Base-by-base conservation (phyloP, 2,329 filamentous ascomycete species). In the Fusarium scirpi region DNA sequence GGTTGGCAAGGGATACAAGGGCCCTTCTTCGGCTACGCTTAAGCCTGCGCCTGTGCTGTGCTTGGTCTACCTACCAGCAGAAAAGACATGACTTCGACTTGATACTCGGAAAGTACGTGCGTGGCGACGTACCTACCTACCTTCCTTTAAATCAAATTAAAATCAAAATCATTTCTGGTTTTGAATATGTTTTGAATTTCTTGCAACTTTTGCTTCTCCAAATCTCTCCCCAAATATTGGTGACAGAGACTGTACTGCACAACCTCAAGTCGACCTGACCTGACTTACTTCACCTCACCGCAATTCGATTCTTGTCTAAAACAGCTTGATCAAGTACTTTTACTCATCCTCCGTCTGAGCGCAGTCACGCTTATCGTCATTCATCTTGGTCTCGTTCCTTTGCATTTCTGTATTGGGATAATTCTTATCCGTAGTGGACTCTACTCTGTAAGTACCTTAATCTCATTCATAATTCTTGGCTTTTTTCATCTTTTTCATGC, bases 291-390 rank as follows among this genome's bases (percentile, higher is more conserved):
- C n/a, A 65, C 41, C 63, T 70, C 67, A 70, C 67, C 67, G 67
- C 67, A 70, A 68, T 56, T 70, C 67, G 46, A 60, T 70, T 67
- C 25, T 44, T 53, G 47, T 57, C 65, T 51, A 67, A 59, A 67
- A 24, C 58, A 64, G 11, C 51, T 52, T 53, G 38, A 71, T 12
- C 67, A 20, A 58, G 47, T 61, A 32, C 7, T 29, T 11, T 29
- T 54, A 65, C 51, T 32, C 24, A 34, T 43, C 34, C 22, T 29
- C 49, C 12, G 64, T 59, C 67, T 49, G 49, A 70, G 54, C 62
- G 57, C 53, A 54, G 32, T 43, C 20, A 29, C 62, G 40, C 48
- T 45, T 65, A 29, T 27, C 54, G 34, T 40, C 51, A 46, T 48
- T 53, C 41, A 48, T 56, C 45, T 58, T 40, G 61, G 46, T 41